phyloP scores from a whole-genome alignment of 2,329 filamentous ascomycete genomes.

The Hortaea sp. region DNA sequence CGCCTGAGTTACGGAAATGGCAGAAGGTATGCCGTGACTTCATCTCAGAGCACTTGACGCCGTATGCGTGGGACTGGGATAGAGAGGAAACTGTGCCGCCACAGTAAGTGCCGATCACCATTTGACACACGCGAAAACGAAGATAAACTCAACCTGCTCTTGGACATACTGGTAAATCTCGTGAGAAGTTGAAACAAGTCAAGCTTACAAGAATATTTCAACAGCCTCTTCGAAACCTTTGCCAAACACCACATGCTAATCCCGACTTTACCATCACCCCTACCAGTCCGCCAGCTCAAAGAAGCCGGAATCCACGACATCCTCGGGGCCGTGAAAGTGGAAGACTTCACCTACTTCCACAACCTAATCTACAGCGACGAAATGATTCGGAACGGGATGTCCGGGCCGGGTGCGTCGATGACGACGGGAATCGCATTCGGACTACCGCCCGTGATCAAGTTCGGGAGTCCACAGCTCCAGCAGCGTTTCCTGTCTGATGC shows the following conservation, averaged over 20 bases:
- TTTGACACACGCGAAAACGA: background rate
- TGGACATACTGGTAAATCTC: too few relatives aligned
- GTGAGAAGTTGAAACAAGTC: too few relatives aligned
- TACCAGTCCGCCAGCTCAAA: constrained; percentile 59
- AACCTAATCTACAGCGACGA: constrained; percentile 62
- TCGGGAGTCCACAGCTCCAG: constrained; percentile 52
- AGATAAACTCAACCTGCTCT: background rate
- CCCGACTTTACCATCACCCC: constrained; percentile 57
- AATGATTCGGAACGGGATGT: constrained; percentile 55
- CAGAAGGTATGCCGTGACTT: constrained; percentile 60
- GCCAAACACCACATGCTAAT: constrained; percentile 57
- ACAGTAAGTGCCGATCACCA: constrained; percentile 21
- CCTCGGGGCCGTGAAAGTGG: constrained; percentile 54
- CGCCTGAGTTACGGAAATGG: constrained; percentile 52
- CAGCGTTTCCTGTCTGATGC: constrained; percentile 59
- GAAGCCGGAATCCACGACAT: constrained; percentile 56
- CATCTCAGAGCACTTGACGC: constrained; percentile 51
- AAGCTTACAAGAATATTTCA: background rate
- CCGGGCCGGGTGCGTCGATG: constrained; percentile 54
- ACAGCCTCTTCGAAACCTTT: constrained; percentile 52
- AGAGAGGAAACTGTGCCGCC: constrained; percentile 52
- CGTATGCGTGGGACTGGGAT: constrained; percentile 61
- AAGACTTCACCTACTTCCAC: constrained; percentile 66
- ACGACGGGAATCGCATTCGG: constrained; percentile 65
- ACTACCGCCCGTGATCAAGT: constrained; percentile 61